phyloP scores from a whole-genome alignment of 352 stramenopile species.

The Hyphochytrium catenoides region DNA sequence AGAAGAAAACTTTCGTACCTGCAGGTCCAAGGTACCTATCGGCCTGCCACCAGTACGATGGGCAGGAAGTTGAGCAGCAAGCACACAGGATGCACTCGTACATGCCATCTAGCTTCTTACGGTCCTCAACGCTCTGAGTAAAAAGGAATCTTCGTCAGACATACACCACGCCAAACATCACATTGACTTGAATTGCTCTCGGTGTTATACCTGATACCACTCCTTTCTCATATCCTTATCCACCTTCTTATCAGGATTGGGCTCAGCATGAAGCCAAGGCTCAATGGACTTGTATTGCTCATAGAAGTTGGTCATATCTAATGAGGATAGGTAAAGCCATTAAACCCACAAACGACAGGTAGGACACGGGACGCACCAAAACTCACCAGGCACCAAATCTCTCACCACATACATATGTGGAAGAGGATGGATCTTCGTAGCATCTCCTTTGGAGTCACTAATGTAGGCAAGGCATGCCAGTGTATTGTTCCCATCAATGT shows the following conservation, averaged over 20 bases:
- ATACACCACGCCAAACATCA: too few species aligned
- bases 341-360: too few species aligned
- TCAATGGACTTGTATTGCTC: slow-evolving; percentile 93
- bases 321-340: too few species aligned
- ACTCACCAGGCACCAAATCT: slow-evolving; percentile 86
- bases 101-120: slow-evolving; percentile 98
- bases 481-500: slow-evolving; percentile 97
- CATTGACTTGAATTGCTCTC: slow-evolving; percentile 3
- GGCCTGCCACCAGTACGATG: slow-evolving; percentile 98
- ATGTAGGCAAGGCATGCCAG: slow-evolving; percentile 95
- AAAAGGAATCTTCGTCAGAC: too few species aligned
- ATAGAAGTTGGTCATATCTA: slow-evolving; percentile 99
- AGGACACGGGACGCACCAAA: too few species aligned
- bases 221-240: slow-evolving; percentile 60
- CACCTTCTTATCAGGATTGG: too few species aligned
- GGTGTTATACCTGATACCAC: slow-evolving; percentile 23
- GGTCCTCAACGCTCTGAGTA: slow-evolving; percentile 83
- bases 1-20: slow-evolving; percentile 16
- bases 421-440: slow-evolving; percentile 93
- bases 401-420: slow-evolving; percentile 99
- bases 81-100: slow-evolving; percentile 99
- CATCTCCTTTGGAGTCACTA: slow-evolving; percentile 61
- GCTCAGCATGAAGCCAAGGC: slow-evolving; percentile 95
- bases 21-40: slow-evolving; percentile 80
- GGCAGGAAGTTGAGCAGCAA: slow-evolving; percentile 95